Conservation (phyloP, 2,329 filamentous ascomycete genomes). For the Curvularia sp. region DNA sequence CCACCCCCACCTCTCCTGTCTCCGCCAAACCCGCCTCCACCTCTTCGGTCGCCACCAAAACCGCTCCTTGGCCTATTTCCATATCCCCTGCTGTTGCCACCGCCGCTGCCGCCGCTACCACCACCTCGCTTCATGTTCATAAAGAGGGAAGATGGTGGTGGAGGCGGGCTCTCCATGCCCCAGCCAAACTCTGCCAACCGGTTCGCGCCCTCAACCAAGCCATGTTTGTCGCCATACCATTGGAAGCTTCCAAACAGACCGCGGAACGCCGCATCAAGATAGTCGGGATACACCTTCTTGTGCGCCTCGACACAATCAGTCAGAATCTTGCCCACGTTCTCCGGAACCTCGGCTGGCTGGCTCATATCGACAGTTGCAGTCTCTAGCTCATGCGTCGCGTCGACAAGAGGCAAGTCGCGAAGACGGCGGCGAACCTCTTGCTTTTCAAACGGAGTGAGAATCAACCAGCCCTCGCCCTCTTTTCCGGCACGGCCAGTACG, state of each 20-base stretch:
- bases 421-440: slow-evolving; percentile 60
- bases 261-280: slow-evolving; percentile 62
- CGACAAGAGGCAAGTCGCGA: slow-evolving; percentile 64
- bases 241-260: slow-evolving; percentile 64
- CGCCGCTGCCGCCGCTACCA: slow-evolving; percentile 21
- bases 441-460: slow-evolving; percentile 66
- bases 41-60: slow-evolving; percentile 22
- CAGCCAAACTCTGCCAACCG: slow-evolving; percentile 57
- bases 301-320: slow-evolving; percentile 55
- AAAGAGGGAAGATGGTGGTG: slow-evolving; percentile 37
- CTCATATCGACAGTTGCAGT: slow-evolving; percentile 59
- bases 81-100: slow-evolving; percentile 11
- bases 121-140: slow-evolving; percentile 20
- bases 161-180: slow-evolving; percentile 53
- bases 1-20: slow-evolving; percentile 23
- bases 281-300: slow-evolving; percentile 50
- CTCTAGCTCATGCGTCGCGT: slow-evolving; percentile 61
- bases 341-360: slow-evolving; percentile 51
- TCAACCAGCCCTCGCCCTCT: slow-evolving; percentile 73
- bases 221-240: slow-evolving; percentile 52
- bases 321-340: slow-evolving; percentile 56
- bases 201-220: slow-evolving; percentile 56
- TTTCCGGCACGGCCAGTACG: slow-evolving; percentile 71
- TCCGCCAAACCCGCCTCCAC: slow-evolving; percentile 19
- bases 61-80: slow-evolving; percentile 16